These are phyloP conservation scores for Babesia divergens DNA, from an alignment of 169 alveolate genomes.

Conservation along the genomic window DNA sequence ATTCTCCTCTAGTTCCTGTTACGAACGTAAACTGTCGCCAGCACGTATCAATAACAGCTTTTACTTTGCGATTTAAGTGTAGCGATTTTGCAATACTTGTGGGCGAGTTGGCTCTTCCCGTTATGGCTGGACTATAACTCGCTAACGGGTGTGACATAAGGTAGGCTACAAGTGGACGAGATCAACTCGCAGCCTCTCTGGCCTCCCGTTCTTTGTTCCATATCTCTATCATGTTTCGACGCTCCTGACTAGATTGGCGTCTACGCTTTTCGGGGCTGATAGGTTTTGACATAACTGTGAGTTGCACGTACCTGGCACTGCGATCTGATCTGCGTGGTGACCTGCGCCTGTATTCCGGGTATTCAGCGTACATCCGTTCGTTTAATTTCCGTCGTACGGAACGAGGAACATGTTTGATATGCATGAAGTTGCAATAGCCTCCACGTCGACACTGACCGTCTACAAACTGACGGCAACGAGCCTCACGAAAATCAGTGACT, in stretches of 20 bases:
- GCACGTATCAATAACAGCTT: too few relatives aligned
- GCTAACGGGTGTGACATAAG: too few relatives aligned
- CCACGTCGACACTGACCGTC: conserved; percentile 98
- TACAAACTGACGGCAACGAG: conserved; percentile 96
- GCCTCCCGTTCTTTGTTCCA: conserved; percentile 87
- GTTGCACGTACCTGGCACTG: conserved; percentile 32
- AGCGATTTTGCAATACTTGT: too few relatives aligned
- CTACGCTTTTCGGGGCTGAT: conserved; percentile 64
- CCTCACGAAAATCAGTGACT: conserved; percentile 98
- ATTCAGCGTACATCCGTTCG: conserved; percentile 95
- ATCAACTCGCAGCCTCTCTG: conserved; percentile 9
- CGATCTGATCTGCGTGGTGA: conserved; percentile 65
- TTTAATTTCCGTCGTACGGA: conserved; percentile 87
- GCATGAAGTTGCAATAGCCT: conserved; percentile 99
- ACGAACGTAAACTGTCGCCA: too few relatives aligned
- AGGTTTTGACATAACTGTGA: background rate
- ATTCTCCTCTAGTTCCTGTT: too few relatives aligned
- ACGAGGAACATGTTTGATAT: conserved; percentile 95
- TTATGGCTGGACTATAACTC: too few relatives aligned
- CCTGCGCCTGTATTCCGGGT: conserved; percentile 92
- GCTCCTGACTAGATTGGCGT: conserved; percentile 86
- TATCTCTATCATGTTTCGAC: conserved; percentile 89
- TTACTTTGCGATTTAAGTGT: too few relatives aligned
- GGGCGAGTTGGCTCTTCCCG: too few relatives aligned
- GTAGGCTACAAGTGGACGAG: too few relatives aligned